These are phyloP conservation scores for Phoenix roebelenii DNA, from an alignment of 176 grass and related monocot genomes.

Conservation along the genomic window DNA sequence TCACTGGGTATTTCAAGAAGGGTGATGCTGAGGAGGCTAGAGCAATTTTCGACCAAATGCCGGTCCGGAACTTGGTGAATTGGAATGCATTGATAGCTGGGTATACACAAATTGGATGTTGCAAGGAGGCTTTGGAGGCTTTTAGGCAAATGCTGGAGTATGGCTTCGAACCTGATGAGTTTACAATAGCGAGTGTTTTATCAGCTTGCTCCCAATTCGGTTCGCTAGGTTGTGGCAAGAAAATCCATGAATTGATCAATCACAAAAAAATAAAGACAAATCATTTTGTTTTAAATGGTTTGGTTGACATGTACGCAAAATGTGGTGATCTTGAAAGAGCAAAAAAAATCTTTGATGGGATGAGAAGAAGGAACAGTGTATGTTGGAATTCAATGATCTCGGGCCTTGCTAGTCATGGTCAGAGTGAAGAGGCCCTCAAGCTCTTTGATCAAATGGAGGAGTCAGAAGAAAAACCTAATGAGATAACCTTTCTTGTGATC, in stretches of 20 bases:
- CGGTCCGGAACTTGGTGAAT: constrained; percentile 39
- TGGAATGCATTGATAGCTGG: constrained; percentile 49
- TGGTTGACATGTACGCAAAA: constrained; percentile 74
- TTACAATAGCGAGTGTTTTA: constrained; percentile 44
- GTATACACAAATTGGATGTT: constrained; percentile 42
- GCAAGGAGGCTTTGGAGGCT: constrained; percentile 31
- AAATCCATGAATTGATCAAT: constrained; percentile 44
- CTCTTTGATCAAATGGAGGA: constrained; percentile 46
- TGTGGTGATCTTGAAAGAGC: constrained; percentile 45
- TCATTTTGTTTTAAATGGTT: constrained; percentile 51
- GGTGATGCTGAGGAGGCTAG: constrained; percentile 22
- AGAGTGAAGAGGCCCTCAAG: constrained; percentile 23
- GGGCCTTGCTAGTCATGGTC: constrained; percentile 48
- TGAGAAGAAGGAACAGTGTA: constrained; percentile 30
- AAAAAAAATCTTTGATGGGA: constrained; percentile 32
- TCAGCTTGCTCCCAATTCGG: constrained; percentile 58
- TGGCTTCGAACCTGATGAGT: constrained; percentile 40
- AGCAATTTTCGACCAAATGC: constrained; percentile 34
- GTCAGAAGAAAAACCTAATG: constrained; percentile 28
- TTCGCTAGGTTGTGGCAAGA: constrained; percentile 20
- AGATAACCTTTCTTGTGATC: constrained; percentile 41
- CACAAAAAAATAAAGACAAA: constrained; percentile 38
- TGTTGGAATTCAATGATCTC: constrained; percentile 73
- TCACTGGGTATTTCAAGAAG: constrained; percentile 59
- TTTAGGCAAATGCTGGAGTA: constrained; percentile 31